Base-by-base conservation (phyloP, 2,329 filamentous ascomycete species). In the Colletotrichum sp. region DNA sequence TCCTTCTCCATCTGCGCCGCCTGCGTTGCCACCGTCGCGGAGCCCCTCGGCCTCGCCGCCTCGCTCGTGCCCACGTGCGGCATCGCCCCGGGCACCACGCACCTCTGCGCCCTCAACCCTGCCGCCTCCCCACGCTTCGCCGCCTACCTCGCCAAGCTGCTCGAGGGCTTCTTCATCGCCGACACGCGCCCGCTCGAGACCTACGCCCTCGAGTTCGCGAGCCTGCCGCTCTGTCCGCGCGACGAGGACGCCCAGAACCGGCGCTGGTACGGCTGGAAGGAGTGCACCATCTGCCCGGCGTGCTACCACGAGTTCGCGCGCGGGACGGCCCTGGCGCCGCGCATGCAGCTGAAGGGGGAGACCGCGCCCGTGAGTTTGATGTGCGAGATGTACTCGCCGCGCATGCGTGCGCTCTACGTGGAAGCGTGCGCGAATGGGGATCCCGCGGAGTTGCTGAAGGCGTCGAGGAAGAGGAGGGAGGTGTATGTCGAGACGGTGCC, bases 381-480 rank as follows among this genome's bases (percentile, higher is more conserved):
- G 79, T 86, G 85, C 76, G 84, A 86, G 62, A 76, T 86, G 59
- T 86, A 84, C 72, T 85, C 83, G 7, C 79, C 81, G 28, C 84
- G 84, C 13, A 86, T 87, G 81, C 82, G 85, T 8, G 64, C 75
- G 1, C 65, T 85, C 0, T 86, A 84, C 76, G 72, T 70, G 2
- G 78, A 82, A 28, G 83, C 84, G 4, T 84, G 84, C 62, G 52
- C 59, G 1, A 78, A 81, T 39, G 78, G 81, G 1, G 76, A 81
- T 6, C 66, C 76, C 2, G 30, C 71, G 18, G 76, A 72, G 2
- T 77, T 87, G 34, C 75, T 85, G 0, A 64, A 72, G 3, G 75
- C 77, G 5, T 80, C 83, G 2, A 78, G 75, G 16, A 80, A 80
- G 57, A 79, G 83, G 3, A 83, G 81, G 7, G 16, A 68, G 3